These are phyloP conservation scores for Paramecium octaurelia DNA, from an alignment of 73 alveolate species.

Conservation along the genomic window DNA sequence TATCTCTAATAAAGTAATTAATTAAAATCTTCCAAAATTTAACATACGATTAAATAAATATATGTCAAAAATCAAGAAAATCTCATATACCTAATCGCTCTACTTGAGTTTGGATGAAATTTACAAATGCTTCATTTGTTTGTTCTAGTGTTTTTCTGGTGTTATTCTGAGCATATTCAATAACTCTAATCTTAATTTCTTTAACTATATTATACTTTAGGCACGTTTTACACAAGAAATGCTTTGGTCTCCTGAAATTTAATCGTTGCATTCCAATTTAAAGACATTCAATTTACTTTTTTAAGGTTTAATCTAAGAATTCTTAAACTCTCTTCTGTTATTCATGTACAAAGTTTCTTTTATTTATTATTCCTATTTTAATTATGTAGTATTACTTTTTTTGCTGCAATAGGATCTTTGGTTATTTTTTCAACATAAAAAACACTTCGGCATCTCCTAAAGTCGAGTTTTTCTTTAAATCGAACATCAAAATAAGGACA, in stretches of 20 bases:
- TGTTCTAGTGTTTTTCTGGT: neutral
- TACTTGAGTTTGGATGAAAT: neutral
- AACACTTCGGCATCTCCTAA: conserved; percentile 82
- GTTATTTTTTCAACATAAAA: conserved; percentile 80
- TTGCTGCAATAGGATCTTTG: conserved; percentile 92
- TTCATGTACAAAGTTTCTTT: conserved; percentile 83
- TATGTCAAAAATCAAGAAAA: neutral
- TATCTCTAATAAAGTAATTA: neutral
- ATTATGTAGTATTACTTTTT: conserved; percentile 29
- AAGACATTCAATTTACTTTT: conserved; percentile 69
- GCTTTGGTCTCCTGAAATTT: neutral
- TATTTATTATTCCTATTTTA: conserved; percentile 67
- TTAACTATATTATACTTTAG: neutral
- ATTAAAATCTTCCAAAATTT: neutral
- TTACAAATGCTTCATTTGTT: neutral
- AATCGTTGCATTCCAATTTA: conserved; percentile 12
- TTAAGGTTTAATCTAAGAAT: conserved; percentile 69
- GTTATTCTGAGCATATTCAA: neutral
- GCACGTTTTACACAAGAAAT: neutral
- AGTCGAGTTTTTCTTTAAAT: conserved; percentile 81
- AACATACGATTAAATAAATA: neutral
- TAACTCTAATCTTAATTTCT: conserved; percentile 36
- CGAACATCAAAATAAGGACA: conserved; percentile 83
- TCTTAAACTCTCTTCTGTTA: conserved; percentile 83
- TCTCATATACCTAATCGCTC: neutral